A percentile compares a stretch with the other conserved stretches of the same genome.
Conservation (phyloP, 768 basidiomycete genomes). For the Tricholoma matsutake region DNA sequence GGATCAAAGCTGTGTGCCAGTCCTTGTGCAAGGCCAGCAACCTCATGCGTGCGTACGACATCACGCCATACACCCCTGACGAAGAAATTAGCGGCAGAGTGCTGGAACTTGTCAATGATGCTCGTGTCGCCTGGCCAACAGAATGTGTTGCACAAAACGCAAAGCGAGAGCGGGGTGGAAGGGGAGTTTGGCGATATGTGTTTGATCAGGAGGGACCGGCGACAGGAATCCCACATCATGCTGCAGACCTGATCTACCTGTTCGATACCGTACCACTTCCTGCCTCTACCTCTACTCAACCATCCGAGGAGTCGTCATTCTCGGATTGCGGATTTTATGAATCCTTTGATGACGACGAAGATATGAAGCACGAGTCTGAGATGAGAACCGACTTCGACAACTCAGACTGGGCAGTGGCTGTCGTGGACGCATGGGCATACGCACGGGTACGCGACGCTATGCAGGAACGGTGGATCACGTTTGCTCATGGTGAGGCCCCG, state of each 20-base stretch:
- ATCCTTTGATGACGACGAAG: conserved; percentile 31
- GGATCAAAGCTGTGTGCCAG: conserved; percentile 73
- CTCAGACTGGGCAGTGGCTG: conserved; percentile 51
- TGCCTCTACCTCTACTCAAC: conserved; percentile 24
- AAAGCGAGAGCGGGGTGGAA: conserved; percentile 47
- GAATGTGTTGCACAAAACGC: conserved; percentile 57
- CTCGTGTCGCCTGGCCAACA: conserved; percentile 74
- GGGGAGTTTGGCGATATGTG: conserved; percentile 74
- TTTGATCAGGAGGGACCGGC: conserved; percentile 80
- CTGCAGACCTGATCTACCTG: conserved; percentile 70
- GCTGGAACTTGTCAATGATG: conserved; percentile 73
- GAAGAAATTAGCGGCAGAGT: conserved; percentile 68
- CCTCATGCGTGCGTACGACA: conserved; percentile 70
- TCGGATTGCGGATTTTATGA: conserved; percentile 29
- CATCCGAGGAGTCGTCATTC: conserved; percentile 8
- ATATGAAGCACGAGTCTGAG: conserved; percentile 24
- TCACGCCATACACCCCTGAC: conserved; percentile 54
- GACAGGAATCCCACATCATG: conserved; percentile 64
- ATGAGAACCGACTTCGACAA: conserved; percentile 15
- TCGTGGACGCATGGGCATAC: conserved; percentile 68
- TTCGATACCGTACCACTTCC: conserved; percentile 73
- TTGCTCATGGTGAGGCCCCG: conserved; percentile 70
- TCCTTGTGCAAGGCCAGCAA: conserved; percentile 58
- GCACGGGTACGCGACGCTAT: conserved; percentile 65
- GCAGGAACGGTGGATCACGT: conserved; percentile 72